These are phyloP conservation scores for Priceomyces haplophilus DNA, from an alignment of 805 yeast species.

Conservation along the genomic window DNA sequence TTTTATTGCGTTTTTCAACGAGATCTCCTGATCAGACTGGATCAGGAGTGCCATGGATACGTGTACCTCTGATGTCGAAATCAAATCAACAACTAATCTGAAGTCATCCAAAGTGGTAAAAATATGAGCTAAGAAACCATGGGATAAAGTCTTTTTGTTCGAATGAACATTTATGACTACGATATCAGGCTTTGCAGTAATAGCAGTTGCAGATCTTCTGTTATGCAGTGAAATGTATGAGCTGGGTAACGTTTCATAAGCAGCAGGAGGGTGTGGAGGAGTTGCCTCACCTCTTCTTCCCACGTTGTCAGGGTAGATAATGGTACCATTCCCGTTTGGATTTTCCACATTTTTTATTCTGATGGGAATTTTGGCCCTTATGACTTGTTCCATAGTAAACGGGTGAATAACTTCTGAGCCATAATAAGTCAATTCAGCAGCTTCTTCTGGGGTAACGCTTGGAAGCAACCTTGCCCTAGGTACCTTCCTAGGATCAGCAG, in stretches of 20 bases:
- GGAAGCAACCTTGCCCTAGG: slow-evolving; percentile 80
- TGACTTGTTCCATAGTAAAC: slow-evolving; percentile 98
- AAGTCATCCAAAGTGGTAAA: slow-evolving; percentile 82
- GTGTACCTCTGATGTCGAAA: slow-evolving; percentile 96
- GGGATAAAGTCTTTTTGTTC: slow-evolving; percentile 86
- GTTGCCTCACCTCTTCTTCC: slow-evolving; percentile 84
- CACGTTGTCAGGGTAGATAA: slow-evolving; percentile 87
- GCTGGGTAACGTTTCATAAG: slow-evolving; percentile 48
- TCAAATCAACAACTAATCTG: slow-evolving; percentile 87
- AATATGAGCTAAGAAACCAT: slow-evolving; percentile 90
- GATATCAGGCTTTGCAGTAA: slow-evolving; percentile 90
- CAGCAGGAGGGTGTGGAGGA: slow-evolving; percentile 93
- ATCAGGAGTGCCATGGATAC: slow-evolving; percentile 96
- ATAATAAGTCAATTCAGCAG: slow-evolving; percentile 95
- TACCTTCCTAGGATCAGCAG: slow-evolving; percentile 97
- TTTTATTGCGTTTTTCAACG: slow-evolving; percentile 67
- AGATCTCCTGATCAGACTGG: slow-evolving; percentile 58
- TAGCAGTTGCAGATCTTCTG: slow-evolving; percentile 84
- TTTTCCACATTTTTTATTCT: slow-evolving; percentile 94
- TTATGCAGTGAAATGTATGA: slow-evolving; percentile 39
- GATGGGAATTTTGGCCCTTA: slow-evolving; percentile 92
- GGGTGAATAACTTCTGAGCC: slow-evolving; percentile 99
- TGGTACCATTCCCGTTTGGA: slow-evolving; percentile 89
- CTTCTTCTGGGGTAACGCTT: slow-evolving; percentile 96
- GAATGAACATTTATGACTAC: slow-evolving; percentile 92